Percentiles rank a stretch among this genome's conserved stretches.
Evolutionary conservation across 2,329 filamentous ascomycete genomes (phyloP).

Genomic region (Neonectria hederae): DNA sequence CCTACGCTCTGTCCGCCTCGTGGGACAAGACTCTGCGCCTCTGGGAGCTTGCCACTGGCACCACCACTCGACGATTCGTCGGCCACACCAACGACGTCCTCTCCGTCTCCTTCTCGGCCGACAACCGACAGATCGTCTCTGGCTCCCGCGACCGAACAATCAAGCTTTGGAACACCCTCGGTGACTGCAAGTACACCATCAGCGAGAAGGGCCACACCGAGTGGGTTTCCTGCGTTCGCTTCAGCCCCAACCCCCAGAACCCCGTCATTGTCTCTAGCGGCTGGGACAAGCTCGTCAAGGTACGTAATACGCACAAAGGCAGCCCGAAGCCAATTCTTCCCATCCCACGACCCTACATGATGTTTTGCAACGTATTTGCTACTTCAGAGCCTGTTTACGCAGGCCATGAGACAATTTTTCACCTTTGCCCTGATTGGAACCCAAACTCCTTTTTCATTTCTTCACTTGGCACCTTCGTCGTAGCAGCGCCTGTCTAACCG

Average conservation of each 20-base stretch:
- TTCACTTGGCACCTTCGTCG: not conserved
- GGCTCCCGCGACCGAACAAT: constrained; percentile 98
- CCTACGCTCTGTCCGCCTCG: constrained; percentile 97
- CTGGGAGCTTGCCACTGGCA: constrained; percentile 98
- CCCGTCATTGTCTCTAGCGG: constrained; percentile 98
- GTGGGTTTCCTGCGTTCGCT: constrained; percentile 99
- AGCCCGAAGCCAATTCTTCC: not conserved
- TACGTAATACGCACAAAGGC: constrained; percentile 61
- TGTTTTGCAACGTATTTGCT: constrained; percentile 99
- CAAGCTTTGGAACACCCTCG: constrained; percentile 99
- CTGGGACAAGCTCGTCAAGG: constrained; percentile 99
- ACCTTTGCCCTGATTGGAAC: constrained; percentile 82
- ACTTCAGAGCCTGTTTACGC: constrained; percentile 92
- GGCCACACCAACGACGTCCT: constrained; percentile 99
- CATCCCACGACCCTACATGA: constrained; percentile 67
- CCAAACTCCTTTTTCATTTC: constrained; percentile 6
- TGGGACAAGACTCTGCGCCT: constrained; percentile 99
- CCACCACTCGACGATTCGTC: constrained; percentile 97
- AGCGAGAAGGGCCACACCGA: constrained; percentile 99
- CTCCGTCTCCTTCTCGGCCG: constrained; percentile 99
- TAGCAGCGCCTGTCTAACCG: constrained; percentile 22
- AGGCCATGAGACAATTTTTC: constrained; percentile 95
- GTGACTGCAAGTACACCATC: constrained; percentile 99
- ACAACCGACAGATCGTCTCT: constrained; percentile 99
- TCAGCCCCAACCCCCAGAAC: constrained; percentile 99